phyloP scores from a whole-genome alignment of 2,329 filamentous ascomycete genomes.

The Pseudogymnoascus sp. region DNA sequence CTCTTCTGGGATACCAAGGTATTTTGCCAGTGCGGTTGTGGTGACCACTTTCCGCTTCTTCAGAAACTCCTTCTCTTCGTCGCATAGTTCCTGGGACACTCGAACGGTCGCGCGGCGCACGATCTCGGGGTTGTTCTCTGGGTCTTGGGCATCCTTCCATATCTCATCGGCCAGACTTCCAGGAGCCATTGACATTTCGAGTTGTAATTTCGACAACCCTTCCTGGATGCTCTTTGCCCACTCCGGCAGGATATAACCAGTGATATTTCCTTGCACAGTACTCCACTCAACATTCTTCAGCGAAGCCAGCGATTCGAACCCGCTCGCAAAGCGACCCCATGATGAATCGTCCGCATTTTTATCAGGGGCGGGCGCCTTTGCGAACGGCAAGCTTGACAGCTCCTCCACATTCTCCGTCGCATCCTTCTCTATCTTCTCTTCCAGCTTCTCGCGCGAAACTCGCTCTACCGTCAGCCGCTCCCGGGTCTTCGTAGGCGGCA shows the following conservation, averaged over 20 bases:
- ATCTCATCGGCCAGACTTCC: constrained; percentile 88
- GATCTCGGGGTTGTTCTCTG: constrained; percentile 79
- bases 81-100: constrained; percentile 70
- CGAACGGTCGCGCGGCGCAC: constrained; percentile 71
- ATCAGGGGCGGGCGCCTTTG: background rate
- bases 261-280: constrained; percentile 48
- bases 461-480: background rate
- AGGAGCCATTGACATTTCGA: constrained; percentile 76
- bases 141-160: constrained; percentile 83
- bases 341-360: constrained; percentile 20
- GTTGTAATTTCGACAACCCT: constrained; percentile 73
- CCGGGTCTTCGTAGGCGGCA: constrained; percentile 23
- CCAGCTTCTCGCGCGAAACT: constrained; percentile 14
- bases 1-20: constrained; percentile 66
- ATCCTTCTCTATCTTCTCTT: constrained; percentile 18
- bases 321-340: constrained; percentile 21
- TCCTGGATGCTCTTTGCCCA: constrained; percentile 73
- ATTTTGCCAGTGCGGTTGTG: constrained; percentile 66
- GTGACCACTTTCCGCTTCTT: constrained; percentile 59
- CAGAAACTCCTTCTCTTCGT: constrained; percentile 72
- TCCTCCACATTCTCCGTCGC: constrained; percentile 20
- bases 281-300: constrained; percentile 48
- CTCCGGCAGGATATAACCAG: constrained; percentile 66
- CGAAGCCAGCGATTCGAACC: constrained; percentile 34
- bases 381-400: constrained; percentile 21